These are phyloP conservation scores for Kalaharituber pfeilii DNA, from an alignment of 2,329 filamentous ascomycete species.

Conservation along the genomic window DNA sequence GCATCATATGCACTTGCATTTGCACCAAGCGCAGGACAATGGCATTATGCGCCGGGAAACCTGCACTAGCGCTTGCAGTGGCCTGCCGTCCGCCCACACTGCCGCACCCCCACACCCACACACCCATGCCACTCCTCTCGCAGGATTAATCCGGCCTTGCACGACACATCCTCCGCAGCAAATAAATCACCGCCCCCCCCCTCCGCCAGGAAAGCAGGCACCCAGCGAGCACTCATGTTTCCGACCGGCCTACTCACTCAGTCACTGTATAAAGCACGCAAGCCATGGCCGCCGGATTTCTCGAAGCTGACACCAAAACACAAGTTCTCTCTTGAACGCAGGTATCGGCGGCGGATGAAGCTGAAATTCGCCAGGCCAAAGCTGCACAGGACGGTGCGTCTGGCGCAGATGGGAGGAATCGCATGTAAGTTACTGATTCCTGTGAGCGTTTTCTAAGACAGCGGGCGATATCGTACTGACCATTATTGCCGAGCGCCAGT, in stretches of 20 bases:
- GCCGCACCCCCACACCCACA: no score
- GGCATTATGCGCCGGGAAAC: no score
- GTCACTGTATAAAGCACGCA: neutral
- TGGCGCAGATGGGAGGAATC: constrained; percentile 39
- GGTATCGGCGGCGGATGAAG: constrained; percentile 43
- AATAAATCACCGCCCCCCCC: no score
- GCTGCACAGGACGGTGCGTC: constrained; percentile 40
- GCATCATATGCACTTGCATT: no score
- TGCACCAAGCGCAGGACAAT: no score
- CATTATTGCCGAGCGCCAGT: neutral
- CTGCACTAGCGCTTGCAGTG: no score
- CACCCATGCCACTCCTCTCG: no score
- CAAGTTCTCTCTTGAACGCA: constrained; percentile 50
- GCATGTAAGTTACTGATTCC: constrained; percentile 28
- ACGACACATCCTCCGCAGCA: no score
- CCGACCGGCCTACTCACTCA: neutral
- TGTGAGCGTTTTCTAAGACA: neutral
- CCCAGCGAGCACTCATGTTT: neutral
- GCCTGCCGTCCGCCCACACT: no score
- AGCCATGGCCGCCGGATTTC: constrained; percentile 29
- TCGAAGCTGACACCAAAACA: constrained; percentile 42
- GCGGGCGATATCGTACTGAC: no score
- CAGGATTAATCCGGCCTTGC: no score
- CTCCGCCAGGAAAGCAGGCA: no score
- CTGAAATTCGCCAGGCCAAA: constrained; percentile 42